Evolutionary conservation across 1,284 basidiomycete genomes (phyloP).

Genomic region (Trichosporon ovoides): DNA sequence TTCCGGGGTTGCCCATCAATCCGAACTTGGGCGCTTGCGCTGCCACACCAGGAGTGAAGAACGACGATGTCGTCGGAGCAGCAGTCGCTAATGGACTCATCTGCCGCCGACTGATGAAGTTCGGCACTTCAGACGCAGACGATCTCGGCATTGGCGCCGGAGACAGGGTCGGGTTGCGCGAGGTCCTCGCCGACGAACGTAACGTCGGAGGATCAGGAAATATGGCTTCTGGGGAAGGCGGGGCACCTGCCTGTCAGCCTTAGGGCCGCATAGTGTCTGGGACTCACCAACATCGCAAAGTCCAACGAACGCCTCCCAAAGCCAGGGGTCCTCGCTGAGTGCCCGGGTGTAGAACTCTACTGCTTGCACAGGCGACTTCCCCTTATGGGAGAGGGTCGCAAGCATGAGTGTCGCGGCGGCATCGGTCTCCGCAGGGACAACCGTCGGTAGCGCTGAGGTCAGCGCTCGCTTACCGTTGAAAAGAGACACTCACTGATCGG

Average conservation of each 20-base stretch:
- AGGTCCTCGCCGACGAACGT: conserved; percentile 30
- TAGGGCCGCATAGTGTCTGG: not conserved
- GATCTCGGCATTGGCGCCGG: conserved; percentile 46
- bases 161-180: conserved; percentile 55
- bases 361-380: conserved; percentile 63
- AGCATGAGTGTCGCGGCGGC: conserved; percentile 35
- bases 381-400: conserved; percentile 33
- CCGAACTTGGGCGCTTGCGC: conserved; percentile 20
- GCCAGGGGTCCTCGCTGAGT: conserved; percentile 66
- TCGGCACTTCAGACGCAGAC: conserved; percentile 43
- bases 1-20: conserved; percentile 31
- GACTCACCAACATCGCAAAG: conserved; percentile 71
- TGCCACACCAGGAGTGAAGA: conserved; percentile 64
- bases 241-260: conserved; percentile 22
- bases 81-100: conserved; percentile 31
- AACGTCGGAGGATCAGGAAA: conserved; percentile 31
- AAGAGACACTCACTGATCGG: conserved; percentile 28
- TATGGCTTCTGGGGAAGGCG: conserved; percentile 26
- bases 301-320: conserved; percentile 92
- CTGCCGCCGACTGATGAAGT: conserved; percentile 54
- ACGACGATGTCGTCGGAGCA: conserved; percentile 56
- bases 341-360: conserved; percentile 66
- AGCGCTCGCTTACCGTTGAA: not conserved
- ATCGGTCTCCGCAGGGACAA: conserved; percentile 25
- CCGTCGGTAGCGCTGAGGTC: conserved; percentile 27